Conservation (phyloP, 208 protist species). For the Leishmania major region DNA sequence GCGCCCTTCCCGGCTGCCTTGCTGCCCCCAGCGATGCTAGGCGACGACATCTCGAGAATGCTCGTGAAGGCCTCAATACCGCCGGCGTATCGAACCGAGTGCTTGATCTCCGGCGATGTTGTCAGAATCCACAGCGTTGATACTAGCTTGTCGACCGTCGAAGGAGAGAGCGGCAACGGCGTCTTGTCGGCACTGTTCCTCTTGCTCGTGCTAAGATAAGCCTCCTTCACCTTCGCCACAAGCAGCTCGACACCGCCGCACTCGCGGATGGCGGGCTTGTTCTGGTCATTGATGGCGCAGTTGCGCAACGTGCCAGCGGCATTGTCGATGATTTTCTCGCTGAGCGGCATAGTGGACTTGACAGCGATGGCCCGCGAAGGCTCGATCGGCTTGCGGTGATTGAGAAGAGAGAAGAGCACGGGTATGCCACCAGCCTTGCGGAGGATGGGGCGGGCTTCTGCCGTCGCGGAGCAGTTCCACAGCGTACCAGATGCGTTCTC, state of each 20-base stretch:
- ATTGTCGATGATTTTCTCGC: conserved; percentile 92
- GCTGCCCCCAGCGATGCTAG: conserved; percentile 40
- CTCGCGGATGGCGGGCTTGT: conserved; percentile 87
- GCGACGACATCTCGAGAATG: conserved; percentile 67
- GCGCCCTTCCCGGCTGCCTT: conserved; percentile 18
- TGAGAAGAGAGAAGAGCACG: conserved; percentile 73
- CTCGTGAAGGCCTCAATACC: conserved; percentile 76
- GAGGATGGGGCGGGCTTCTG: conserved; percentile 83
- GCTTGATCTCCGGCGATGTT: conserved; percentile 91
- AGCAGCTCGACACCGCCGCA: conserved; percentile 85
- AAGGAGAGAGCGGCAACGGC: conserved; percentile 30
- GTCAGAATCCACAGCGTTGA: conserved; percentile 92
- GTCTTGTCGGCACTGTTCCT: conserved; percentile 3
- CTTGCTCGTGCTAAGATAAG: conserved; percentile 25
- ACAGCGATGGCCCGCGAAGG: conserved; percentile 5
- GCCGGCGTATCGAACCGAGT: conserved; percentile 70
- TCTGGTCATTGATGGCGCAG: conserved; percentile 94
- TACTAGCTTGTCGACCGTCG: conserved; percentile 88
- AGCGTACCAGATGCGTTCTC: conserved; percentile 93
- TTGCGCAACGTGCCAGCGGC: conserved; percentile 90
- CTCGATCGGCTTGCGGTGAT: conserved; percentile 42
- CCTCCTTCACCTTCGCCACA: conserved; percentile 61
- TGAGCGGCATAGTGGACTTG: conserved; percentile 31
- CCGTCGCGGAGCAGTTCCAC: conserved; percentile 92
- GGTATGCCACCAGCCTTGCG: conserved; percentile 85